Base-by-base conservation (phyloP, 306 rosid genomes). In the Lathyrus aphaca region DNA sequence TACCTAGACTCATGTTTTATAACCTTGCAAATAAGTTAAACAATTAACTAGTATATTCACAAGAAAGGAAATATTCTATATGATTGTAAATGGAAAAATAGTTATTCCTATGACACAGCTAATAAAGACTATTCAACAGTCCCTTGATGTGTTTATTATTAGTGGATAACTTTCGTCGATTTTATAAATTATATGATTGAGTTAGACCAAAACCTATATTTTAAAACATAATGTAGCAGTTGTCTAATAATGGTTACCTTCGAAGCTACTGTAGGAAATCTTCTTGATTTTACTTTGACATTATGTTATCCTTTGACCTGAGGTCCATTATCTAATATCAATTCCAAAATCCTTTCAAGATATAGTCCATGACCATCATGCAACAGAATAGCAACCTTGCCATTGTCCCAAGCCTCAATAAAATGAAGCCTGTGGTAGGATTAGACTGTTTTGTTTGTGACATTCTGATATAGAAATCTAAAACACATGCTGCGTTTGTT, bases 371-470 rank as follows among this genome's bases (percentile, higher is more conserved):
- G 54, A 48, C 13, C 57, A 50, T 29, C 57, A 9, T 50, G 57
- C 10, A 50, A 18, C 57, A 50, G 10, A 48, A 18, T 50, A 9
- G 44, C 6, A 50, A 50, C 29, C 57, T 50, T 18, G 57, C 14
- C 57, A 50, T 50, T 18, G 27, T 50, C 6, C 57, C 29, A 50
- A 50, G 29, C 55, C 25, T 49, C 25, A 8, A 49, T 18, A 58
- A 35, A 59, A 17, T 57, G 54, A 51, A 64, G 56, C 50, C 27
- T 43, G 46, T 55, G 5, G 57, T 51, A 64, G 21, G 71, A 43
- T 63, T 63, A 38, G 35, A 37, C 29, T 66, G 30, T 55, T 54
- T 64, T 74, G 19, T 50, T 45, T 44, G 50, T 14, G 17, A 14
- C 17, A 44, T 44, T 44, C 50, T 44, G 50, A 5, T 14, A 48